Evolutionary conservation across 768 basidiomycete genomes (phyloP).

Genomic region (Royoungia palumana): DNA sequence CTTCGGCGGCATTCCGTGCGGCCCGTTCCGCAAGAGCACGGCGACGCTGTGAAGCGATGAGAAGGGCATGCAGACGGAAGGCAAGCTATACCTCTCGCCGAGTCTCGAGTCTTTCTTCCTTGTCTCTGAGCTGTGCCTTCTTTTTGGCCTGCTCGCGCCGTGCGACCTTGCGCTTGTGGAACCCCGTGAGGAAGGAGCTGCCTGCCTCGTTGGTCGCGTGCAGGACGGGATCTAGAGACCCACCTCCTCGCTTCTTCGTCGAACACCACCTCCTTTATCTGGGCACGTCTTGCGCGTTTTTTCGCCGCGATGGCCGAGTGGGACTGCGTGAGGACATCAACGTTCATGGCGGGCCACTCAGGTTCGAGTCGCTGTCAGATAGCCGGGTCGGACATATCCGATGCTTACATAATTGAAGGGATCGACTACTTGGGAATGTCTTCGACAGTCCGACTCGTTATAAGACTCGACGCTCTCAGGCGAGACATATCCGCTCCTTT

Average conservation of each 20-base stretch:
- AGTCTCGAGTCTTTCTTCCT: conserved; percentile 68
- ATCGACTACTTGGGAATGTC: conserved; percentile 29
- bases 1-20: conserved; percentile 66
- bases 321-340: conserved; percentile 57
- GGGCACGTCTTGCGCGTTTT: conserved; percentile 58
- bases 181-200: conserved; percentile 92
- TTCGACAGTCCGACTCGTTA: conserved; percentile 27
- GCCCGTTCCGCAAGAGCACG: conserved; percentile 76
- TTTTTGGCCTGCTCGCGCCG: conserved; percentile 75
- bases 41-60: conserved; percentile 55
- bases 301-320: conserved; percentile 65
- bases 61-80: conserved; percentile 7
- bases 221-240: conserved; percentile 7
- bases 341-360: conserved; percentile 36
- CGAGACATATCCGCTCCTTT: conserved; percentile 29
- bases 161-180: conserved; percentile 87
- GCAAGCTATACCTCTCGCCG: conserved; percentile 64
- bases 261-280: conserved; percentile 80
- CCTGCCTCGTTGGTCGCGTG: conserved; percentile 39
- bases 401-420: conserved; percentile 22
- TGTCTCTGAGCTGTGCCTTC: conserved; percentile 73
- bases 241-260: conserved; percentile 84
- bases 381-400: conserved; percentile 18
- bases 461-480: conserved; percentile 36
- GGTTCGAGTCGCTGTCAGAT: neutral